Evolutionary conservation across 2,329 filamentous ascomycete species (phyloP).

Genomic region (Colletotrichum scovillei): DNA sequence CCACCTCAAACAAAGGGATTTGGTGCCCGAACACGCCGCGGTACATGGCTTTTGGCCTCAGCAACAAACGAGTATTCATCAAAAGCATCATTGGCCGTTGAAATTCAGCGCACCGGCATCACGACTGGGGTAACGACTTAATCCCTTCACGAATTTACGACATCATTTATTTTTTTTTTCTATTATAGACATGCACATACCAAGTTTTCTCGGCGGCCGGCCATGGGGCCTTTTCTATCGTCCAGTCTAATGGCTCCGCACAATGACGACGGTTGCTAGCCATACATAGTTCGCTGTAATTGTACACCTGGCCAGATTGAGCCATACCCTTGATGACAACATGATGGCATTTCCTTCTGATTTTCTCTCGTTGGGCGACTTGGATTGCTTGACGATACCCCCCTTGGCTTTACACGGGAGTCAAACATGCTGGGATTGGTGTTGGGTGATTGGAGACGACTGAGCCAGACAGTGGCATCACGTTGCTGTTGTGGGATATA

Average conservation of each 20-base stretch:
- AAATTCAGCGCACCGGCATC: conserved; percentile 19
- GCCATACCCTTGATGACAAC: not conserved
- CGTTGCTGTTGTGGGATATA: conserved; percentile 3
- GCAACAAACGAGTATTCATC: not conserved
- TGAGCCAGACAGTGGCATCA: not conserved
- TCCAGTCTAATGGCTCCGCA: not conserved
- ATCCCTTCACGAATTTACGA: conserved; percentile 35
- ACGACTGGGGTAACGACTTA: conserved; percentile 20
- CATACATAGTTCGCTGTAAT: conserved; percentile 11
- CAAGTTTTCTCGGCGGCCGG: not conserved
- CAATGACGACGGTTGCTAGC: not conserved
- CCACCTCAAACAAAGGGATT: not conserved
- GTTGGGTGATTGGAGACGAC: not conserved
- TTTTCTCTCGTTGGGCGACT: not conserved
- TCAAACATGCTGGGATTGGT: not conserved
- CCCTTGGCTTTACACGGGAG: not conserved
- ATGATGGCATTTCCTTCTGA: not conserved
- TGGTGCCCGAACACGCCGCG: not conserved
- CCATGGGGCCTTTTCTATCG: not conserved
- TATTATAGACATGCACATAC: conserved; percentile 1
- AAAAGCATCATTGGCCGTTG: not conserved
- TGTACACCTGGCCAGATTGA: not conserved
- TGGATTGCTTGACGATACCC: conserved; percentile 22
- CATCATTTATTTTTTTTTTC: not conserved
- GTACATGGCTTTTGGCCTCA: not conserved